A percentile compares a stretch with the other conserved stretches of the same genome.
phyloP scores from a whole-genome alignment of 768 basidiomycete genomes.

The Fibroporia radiculosa region DNA sequence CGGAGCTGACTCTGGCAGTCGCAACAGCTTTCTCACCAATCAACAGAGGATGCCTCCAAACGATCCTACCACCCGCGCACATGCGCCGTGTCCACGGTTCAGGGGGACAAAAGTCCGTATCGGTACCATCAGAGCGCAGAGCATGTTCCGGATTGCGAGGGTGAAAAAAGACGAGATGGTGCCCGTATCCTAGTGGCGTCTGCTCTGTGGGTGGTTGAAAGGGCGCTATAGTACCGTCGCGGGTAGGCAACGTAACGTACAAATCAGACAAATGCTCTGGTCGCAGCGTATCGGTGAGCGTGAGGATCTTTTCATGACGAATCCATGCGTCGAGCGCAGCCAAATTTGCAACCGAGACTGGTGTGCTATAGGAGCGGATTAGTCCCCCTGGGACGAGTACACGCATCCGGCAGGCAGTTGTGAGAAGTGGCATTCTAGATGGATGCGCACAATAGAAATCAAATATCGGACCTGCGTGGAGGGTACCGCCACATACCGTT shows the following conservation, averaged over 20 bases:
- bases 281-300: conserved; percentile 41
- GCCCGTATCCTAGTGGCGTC: conserved; percentile 46
- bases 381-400: neutral
- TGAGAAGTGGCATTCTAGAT: too few relatives aligned
- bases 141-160: conserved; percentile 47
- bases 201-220: conserved; percentile 34
- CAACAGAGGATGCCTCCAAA: conserved; percentile 49
- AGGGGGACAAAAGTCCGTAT: conserved; percentile 64
- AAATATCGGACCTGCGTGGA: too few relatives aligned
- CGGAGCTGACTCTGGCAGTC: conserved; percentile 37
- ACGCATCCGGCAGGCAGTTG: too few relatives aligned
- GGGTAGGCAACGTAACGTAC: conserved; percentile 64
- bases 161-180: conserved; percentile 73
- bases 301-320: conserved; percentile 35
- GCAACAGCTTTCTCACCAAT: conserved; percentile 48
- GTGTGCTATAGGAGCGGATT: neutral
- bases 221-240: conserved; percentile 42
- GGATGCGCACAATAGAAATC: too few relatives aligned
- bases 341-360: conserved; percentile 6
- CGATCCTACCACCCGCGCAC: conserved; percentile 72
- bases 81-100: conserved; percentile 69
- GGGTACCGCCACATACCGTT: too few relatives aligned
- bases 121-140: conserved; percentile 65
- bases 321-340: conserved; percentile 47
- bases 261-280: conserved; percentile 55